phyloP scores from a whole-genome alignment of 2,329 filamentous ascomycete genomes.

The Sporothrix sp. region DNA sequence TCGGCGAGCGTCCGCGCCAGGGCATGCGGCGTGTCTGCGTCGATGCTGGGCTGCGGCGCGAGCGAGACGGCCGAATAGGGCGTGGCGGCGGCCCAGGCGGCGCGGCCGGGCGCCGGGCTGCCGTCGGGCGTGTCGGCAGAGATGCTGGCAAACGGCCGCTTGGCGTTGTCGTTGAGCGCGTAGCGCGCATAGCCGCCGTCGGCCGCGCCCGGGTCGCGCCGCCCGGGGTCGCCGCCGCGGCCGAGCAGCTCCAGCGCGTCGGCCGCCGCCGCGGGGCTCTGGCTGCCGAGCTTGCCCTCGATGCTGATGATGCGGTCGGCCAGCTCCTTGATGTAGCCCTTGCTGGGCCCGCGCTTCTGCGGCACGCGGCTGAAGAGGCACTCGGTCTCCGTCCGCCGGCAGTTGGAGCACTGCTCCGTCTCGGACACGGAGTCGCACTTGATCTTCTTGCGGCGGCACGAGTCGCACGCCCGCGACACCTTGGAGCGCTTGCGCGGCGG shows the following conservation, averaged over 20 bases:
- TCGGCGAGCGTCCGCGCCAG: constrained; percentile 16
- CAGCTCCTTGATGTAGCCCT: constrained; percentile 91
- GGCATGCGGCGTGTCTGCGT: constrained; percentile 5
- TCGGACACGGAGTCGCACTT: constrained; percentile 78
- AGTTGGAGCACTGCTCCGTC: constrained; percentile 68
- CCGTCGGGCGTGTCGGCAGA: constrained; percentile 27
- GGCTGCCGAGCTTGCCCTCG: constrained; percentile 62
- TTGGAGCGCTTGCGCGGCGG: constrained; percentile 71
- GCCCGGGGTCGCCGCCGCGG: constrained; percentile 23
- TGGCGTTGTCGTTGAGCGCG: constrained; percentile 30
- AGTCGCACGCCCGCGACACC: constrained; percentile 80
- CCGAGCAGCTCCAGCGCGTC: constrained; percentile 11
- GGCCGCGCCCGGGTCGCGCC: constrained; percentile 28
- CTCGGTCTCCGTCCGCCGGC: constrained; percentile 61
- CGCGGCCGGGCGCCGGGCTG: constrained; percentile 34
- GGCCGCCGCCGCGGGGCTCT: constrained; percentile 29
- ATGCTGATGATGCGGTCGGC: constrained; percentile 75
- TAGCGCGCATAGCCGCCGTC: constrained; percentile 34
- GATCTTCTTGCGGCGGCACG: constrained; percentile 82
- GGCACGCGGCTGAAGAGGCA: constrained; percentile 83
- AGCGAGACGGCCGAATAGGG: constrained; percentile 12
- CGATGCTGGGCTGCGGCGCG: constrained; percentile 14
- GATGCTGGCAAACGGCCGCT: constrained; percentile 41
- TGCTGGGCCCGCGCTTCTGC: constrained; percentile 81
- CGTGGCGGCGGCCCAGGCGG: constrained; percentile 30